Evolutionary conservation across 257 asterid species (phyloP), one percentile per base, ranked within the genome.

Genomic region (Solanum sitiens): DNA sequence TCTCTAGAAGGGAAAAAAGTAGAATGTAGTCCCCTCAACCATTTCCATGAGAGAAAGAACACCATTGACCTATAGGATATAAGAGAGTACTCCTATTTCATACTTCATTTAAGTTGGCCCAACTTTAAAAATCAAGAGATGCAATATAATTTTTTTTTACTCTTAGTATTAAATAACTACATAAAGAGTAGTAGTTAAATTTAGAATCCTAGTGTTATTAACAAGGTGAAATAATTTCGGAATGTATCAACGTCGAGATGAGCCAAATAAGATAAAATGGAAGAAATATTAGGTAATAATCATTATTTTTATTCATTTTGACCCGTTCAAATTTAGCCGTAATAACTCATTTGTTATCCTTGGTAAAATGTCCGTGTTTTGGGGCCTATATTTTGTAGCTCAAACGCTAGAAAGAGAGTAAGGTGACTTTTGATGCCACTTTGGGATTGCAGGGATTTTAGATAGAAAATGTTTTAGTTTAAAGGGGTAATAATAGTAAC

Each of bases 251-350:
- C 11, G 15, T n/a, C 0, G 11, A 10, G 13, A 0, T 11, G 7
- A 65, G 72, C 16, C 72, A 11, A 65, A n/a, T 59, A 65, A 65
- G 30, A n/a, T n/a, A 65, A 65, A n/a, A 65, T 0, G 4, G 33
- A 11, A 35, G 3, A 16, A 65, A 9, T 65, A 25, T 3, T 65
- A 53, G 4, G 2, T 65, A 11, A n/a, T 2, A 63, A 11, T 63
- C 1, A 11, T 1, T 2, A 8, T 65, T 65, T 3, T 12, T 61
- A 21, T 5, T 61, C 1, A n/a, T 63, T 25, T 65, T 65, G 18
- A n/a, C 0, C 4, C 0, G 2, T 63, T 11, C 16, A n/a, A 63
- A 63, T 63, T 23, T 11, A n/a, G 8, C 1, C 4, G 2, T 2
- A n/a, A n/a, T 25, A 63, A n/a, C 5, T 63, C 72, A 25, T 65